Evolutionary conservation across 164 flowering plant genomes (phyloP).

Genomic region (Stephania yunnanensis): DNA sequence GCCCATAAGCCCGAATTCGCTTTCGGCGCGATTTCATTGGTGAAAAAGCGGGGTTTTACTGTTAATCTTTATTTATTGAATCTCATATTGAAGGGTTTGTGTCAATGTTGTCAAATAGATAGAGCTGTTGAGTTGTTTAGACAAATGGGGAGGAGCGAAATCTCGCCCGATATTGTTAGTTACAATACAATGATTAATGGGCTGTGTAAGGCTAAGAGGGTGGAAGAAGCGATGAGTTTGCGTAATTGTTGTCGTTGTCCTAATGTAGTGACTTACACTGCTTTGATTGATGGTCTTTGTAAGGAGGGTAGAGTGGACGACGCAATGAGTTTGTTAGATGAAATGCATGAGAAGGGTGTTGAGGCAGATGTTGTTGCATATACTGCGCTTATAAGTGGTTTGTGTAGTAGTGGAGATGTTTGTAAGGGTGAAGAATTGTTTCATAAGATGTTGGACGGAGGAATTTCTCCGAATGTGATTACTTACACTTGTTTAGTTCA

Average conservation of each 20-base stretch:
- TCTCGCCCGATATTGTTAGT: slow-evolving; percentile 39
- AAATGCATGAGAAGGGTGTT: slow-evolving; percentile 45
- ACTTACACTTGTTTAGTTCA: slow-evolving; percentile 42
- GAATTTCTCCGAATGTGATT: slow-evolving; percentile 40
- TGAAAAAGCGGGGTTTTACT: slow-evolving; percentile 49
- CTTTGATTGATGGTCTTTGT: slow-evolving; percentile 50
- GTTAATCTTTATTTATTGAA: slow-evolving; percentile 33
- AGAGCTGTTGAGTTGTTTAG: slow-evolving; percentile 40
- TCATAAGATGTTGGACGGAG: slow-evolving; percentile 41
- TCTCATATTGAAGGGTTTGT: slow-evolving; percentile 48
- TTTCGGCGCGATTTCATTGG: slow-evolving; percentile 47
- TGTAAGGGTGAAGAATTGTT: slow-evolving; percentile 24
- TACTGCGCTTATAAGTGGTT: slow-evolving; percentile 41
- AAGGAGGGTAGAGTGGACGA: slow-evolving; percentile 44
- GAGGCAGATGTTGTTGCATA: slow-evolving; percentile 39
- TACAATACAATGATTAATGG: slow-evolving; percentile 52
- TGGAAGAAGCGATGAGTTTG: slow-evolving; percentile 40
- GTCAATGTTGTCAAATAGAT: slow-evolving; percentile 30
- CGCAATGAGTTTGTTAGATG: slow-evolving; percentile 40
- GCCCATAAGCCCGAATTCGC: slow-evolving; percentile 28
- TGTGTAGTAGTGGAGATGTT: slow-evolving; percentile 37
- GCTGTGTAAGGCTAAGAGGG: slow-evolving; percentile 45
- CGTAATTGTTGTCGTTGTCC: slow-evolving; percentile 50
- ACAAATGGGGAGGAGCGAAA: slow-evolving; percentile 24
- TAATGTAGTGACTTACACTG: slow-evolving; percentile 34